A percentile compares a stretch with the other conserved stretches of the same genome.
Evolutionary conservation across 2,329 filamentous ascomycete genomes (phyloP).

Genomic region (Verticillium nonalfalfae): DNA sequence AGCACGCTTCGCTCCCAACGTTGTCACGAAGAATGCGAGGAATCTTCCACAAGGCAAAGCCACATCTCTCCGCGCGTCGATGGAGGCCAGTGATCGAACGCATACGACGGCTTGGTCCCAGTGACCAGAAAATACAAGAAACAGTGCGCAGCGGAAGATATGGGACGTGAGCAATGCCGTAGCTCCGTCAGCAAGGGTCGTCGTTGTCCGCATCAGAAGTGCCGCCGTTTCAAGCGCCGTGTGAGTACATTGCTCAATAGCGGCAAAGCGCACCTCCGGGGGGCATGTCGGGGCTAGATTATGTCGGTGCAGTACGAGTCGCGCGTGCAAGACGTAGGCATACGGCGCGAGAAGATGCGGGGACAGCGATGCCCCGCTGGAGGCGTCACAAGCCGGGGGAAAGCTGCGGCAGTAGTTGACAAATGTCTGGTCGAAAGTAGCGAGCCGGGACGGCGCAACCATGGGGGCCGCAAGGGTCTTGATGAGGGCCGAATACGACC

Average conservation of each 20-base stretch:
- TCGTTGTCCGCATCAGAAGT: constrained; percentile 61
- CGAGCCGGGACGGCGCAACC: constrained; percentile 61
- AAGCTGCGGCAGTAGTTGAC: constrained; percentile 67
- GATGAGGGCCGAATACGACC: constrained; percentile 67
- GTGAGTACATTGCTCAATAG: constrained; percentile 70
- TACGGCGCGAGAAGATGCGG: constrained; percentile 69
- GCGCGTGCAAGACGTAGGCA: constrained; percentile 72
- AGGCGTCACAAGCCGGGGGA: constrained; percentile 65
- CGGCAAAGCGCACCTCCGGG: constrained; percentile 57
- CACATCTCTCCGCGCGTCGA: constrained; percentile 65
- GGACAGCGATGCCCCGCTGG: constrained; percentile 61
- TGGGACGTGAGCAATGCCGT: constrained; percentile 75
- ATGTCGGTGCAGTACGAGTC: constrained; percentile 82
- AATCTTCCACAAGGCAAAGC: constrained; percentile 77
- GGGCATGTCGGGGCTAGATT: constrained; percentile 73
- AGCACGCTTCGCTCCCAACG: constrained; percentile 49
- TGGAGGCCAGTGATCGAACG: constrained; percentile 62
- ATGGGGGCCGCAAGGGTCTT: constrained; percentile 63
- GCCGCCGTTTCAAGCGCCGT: constrained; percentile 73
- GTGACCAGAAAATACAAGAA: constrained; percentile 70
- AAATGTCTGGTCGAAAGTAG: constrained; percentile 79
- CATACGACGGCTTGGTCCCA: constrained; percentile 68
- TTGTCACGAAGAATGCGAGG: constrained; percentile 71
- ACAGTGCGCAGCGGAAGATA: constrained; percentile 78
- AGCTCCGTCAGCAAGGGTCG: constrained; percentile 58